Percentiles rank a stretch among this genome's conserved stretches.
phyloP scores from a whole-genome alignment of 2,329 filamentous ascomycete species.

The Tolypocladium ophioglossoides region DNA sequence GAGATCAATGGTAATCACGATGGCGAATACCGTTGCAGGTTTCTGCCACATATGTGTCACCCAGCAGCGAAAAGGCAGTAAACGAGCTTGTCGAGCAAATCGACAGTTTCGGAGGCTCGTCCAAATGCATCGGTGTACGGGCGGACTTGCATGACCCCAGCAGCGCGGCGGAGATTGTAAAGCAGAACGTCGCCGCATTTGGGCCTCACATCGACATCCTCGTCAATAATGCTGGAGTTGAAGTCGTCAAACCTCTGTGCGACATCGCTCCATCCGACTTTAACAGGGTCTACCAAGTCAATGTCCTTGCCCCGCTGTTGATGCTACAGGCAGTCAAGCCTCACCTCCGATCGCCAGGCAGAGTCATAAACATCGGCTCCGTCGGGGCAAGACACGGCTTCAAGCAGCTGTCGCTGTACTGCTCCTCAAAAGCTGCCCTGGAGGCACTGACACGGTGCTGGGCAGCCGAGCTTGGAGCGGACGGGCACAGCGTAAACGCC shows the following conservation, averaged over 20 bases:
- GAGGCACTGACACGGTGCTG: slow-evolving; percentile 49
- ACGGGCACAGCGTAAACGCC: slow-evolving; percentile 50
- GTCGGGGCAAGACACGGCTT: slow-evolving; percentile 39
- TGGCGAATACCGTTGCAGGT: not conserved
- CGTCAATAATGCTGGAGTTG: slow-evolving; percentile 22
- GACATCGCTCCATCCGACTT: not conserved
- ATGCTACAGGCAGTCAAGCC: slow-evolving; percentile 40
- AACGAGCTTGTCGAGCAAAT: not conserved
- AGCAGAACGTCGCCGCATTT: not conserved
- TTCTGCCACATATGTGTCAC: not conserved
- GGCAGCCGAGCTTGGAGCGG: slow-evolving; percentile 45
- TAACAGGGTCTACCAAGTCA: slow-evolving; percentile 40
- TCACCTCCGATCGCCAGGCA: slow-evolving; percentile 12
- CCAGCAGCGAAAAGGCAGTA: not conserved
- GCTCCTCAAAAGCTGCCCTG: slow-evolving; percentile 47
- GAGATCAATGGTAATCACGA: not conserved
- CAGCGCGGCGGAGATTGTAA: not conserved
- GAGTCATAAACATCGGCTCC: slow-evolving; percentile 50
- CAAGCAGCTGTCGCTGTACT: slow-evolving; percentile 36
- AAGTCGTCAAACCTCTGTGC: not conserved
- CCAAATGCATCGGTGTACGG: not conserved
- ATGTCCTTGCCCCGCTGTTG: slow-evolving; percentile 39
- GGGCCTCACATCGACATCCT: slow-evolving; percentile 12
- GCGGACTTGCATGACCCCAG: not conserved
- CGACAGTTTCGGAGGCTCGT: not conserved